Conservation (phyloP, 495 filamentous ascomycete species). For the Letharia columbiana region DNA sequence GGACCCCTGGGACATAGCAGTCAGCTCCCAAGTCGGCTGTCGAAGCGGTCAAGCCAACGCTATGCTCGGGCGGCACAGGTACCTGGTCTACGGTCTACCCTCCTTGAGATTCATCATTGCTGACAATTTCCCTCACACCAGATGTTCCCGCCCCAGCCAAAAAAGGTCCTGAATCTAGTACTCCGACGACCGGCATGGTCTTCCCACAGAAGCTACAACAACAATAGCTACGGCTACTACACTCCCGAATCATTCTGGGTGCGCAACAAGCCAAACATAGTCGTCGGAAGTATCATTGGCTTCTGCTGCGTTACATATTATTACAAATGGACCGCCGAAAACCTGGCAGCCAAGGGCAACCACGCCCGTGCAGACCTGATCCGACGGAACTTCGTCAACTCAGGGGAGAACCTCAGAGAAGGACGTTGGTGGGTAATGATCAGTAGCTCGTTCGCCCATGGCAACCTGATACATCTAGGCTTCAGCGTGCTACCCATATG, state of each 20-base stretch:
- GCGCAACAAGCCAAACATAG: not conserved
- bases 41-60: not conserved
- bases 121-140: not conserved
- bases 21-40: not conserved
- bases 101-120: not conserved
- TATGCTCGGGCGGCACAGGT: not conserved
- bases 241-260: not conserved
- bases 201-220: not conserved
- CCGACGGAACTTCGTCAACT: constrained; percentile 12
- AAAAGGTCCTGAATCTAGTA: not conserved
- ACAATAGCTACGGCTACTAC: not conserved
- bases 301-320: constrained; percentile 2
- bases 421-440: constrained; percentile 18
- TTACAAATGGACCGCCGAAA: constrained; percentile 3
- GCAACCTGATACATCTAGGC: constrained; percentile 7
- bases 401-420: constrained; percentile 1
- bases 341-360: not conserved
- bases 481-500: constrained; percentile 12
- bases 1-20: not conserved
- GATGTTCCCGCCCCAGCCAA: not conserved
- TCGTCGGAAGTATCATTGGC: not conserved
- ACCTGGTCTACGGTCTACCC: too few relatives aligned
- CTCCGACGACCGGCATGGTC: not conserved
- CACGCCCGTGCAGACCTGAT: not conserved
- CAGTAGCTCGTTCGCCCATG: constrained; percentile 15